Evolutionary conservation across 208 protist species (phyloP), one percentile per base, ranked within the genome.

Genomic region (Leishmania tarentolae): DNA sequence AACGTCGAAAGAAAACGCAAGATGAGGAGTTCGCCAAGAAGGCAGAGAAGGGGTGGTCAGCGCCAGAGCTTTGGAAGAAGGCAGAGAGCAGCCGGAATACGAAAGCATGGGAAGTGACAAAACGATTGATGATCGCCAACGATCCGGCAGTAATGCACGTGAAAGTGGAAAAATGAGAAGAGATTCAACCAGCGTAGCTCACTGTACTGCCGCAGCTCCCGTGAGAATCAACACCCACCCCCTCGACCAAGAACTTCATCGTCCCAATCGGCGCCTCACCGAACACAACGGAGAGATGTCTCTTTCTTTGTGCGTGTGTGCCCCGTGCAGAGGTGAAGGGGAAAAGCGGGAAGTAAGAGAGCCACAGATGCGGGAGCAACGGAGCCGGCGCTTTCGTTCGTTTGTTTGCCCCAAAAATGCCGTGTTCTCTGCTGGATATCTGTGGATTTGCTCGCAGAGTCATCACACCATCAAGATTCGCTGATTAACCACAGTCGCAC

Each of bases 51-150:
- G 44, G 31, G 69, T 46, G 28, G 44, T n/a, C 15, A 78, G 13
- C 47, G 47, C 42, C 44, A 19, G 75, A 2, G 4, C 63, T 31
- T 24, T 46, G 73, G 11, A 59, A 72, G 75, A 28, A 57, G 46
- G 61, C n/a, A 69, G 44, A 47, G 47, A 65, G 65, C 3, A 79
- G 50, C 50, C 11, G 50, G 35, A 3, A 46, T 70, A 59, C n/a
- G 68, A 31, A 81, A 84, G 70, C 24, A 52, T 47, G 35, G 31
- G 35, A 46, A 47, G n/a, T 47, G n/a, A 52, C 59, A 53, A 47
- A 35, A 53, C 6, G 21, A 28, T 46, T 71, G 37, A 46, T 71
- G 66, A 71, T 46, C 24, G 66, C 66, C 40, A 71, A 17, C 19
- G 63, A 28, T 28, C 44, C 56, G 68, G 47, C 13, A 56, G 3